phyloP scores from a whole-genome alignment of 2,329 filamentous ascomycete genomes.

The Cryphonectria parasitica region DNA sequence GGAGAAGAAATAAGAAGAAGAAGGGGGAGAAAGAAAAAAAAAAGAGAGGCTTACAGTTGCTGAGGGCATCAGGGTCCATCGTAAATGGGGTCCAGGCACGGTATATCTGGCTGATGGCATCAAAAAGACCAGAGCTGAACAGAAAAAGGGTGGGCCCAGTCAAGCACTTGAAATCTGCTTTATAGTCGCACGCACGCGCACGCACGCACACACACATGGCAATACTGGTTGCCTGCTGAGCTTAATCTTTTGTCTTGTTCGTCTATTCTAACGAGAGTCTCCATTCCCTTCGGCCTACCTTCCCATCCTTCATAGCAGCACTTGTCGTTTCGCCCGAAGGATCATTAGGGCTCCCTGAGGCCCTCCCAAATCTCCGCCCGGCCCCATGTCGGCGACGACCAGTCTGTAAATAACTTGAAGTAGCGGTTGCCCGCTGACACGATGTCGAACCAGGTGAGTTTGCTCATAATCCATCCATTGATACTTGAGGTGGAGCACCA shows the following conservation, averaged over 20 bases:
- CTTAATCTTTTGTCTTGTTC: background rate
- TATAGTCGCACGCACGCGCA: background rate
- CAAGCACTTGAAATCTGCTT: background rate
- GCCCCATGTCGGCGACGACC: background rate
- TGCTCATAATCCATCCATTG: background rate
- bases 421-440: background rate
- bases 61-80: background rate
- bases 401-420: background rate
- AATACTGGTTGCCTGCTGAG: background rate
- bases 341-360: slow-evolving; percentile 4
- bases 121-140: background rate
- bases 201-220: background rate
- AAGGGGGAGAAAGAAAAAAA: background rate
- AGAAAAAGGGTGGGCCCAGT: background rate
- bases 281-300: background rate
- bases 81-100: background rate
- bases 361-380: background rate
- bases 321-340: background rate
- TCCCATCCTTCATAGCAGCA: background rate
- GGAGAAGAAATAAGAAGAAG: too few relatives aligned
- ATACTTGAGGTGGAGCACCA: slow-evolving; percentile 1
- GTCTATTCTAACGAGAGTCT: background rate
- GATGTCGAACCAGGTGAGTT: slow-evolving; percentile 8
- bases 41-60: background rate
- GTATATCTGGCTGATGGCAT: background rate